Percentiles rank a stretch among this genome's conserved stretches.
Evolutionary conservation across 2,329 filamentous ascomycete species (phyloP).

Genomic region (Verticillium tricorpus): DNA sequence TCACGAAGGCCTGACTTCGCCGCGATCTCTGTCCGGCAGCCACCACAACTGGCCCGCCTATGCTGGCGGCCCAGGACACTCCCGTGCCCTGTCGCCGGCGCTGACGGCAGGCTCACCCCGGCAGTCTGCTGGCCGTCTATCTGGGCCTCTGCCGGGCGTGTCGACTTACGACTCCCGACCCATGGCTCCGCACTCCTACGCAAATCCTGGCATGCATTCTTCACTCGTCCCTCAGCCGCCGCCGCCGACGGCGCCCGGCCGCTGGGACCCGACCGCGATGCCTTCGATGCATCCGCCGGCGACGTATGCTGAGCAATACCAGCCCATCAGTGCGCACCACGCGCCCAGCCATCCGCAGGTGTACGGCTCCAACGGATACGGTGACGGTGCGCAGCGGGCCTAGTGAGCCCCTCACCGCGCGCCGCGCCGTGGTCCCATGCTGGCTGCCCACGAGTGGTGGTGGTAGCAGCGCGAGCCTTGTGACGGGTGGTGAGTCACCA

Average conservation of each 20-base stretch:
- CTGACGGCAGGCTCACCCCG: slow-evolving; percentile 32
- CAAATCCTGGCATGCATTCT: slow-evolving; percentile 32
- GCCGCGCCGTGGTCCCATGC: neutral
- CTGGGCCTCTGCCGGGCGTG: slow-evolving; percentile 30
- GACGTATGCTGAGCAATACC: slow-evolving; percentile 32
- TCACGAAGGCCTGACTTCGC: slow-evolving; percentile 47
- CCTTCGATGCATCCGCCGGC: slow-evolving; percentile 20
- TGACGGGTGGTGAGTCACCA: neutral
- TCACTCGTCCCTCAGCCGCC: slow-evolving; percentile 22
- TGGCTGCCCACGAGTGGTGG: neutral
- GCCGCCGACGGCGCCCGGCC: slow-evolving; percentile 8
- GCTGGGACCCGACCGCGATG: slow-evolving; percentile 32
- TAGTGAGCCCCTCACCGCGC: slow-evolving; percentile 19
- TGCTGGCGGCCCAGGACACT: slow-evolving; percentile 25
- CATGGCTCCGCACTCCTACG: slow-evolving; percentile 28
- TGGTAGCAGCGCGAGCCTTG: neutral
- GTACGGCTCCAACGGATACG: slow-evolving; percentile 37
- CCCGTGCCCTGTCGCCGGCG: slow-evolving; percentile 40
- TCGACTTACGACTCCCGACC: slow-evolving; percentile 33
- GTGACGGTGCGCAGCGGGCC: slow-evolving; percentile 35
- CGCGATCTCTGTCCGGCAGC: slow-evolving; percentile 45
- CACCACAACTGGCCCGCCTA: slow-evolving; percentile 46
- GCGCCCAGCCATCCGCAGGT: slow-evolving; percentile 28
- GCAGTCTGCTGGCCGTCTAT: slow-evolving; percentile 10
- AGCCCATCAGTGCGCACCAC: slow-evolving; percentile 32